Conservation (phyloP, 176 grass and related monocot genomes). For the Sorghum bicolor region DNA sequence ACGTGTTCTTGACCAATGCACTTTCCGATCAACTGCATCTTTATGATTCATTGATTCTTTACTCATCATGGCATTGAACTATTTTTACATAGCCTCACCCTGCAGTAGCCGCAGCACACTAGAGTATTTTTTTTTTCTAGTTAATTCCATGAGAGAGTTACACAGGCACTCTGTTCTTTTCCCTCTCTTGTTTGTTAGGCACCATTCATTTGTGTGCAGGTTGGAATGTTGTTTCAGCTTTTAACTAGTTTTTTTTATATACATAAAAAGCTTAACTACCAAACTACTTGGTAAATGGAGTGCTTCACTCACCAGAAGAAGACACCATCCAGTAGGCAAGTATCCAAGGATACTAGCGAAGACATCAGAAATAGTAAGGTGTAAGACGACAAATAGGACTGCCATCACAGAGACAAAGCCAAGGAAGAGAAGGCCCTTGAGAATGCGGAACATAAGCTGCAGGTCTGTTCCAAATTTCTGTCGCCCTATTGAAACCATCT, state of each 20-base stretch:
- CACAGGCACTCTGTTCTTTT: background rate
- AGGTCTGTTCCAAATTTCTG: constrained; percentile 62
- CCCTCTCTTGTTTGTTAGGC: background rate
- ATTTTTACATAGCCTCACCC: background rate
- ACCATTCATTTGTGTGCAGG: background rate
- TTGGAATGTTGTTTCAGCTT: background rate
- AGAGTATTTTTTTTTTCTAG: background rate
- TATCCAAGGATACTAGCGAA: constrained; percentile 75
- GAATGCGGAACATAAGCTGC: constrained; percentile 93
- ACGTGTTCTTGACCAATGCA: background rate
- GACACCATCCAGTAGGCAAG: constrained; percentile 86
- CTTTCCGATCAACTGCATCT: background rate
- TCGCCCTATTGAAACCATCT: constrained; percentile 90
- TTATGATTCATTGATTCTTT: background rate
- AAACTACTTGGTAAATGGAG: background rate
- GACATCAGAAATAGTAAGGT: constrained; percentile 71
- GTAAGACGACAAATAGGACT: constrained; percentile 63
- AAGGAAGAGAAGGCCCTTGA: constrained; percentile 90
- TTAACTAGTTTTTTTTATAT: background rate
- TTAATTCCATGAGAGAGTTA: background rate
- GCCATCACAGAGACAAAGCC: constrained; percentile 81
- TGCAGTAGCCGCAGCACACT: background rate
- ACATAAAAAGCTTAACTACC: background rate
- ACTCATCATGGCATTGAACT: background rate
- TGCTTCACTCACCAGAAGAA: constrained; percentile 81